Conservation (phyloP, 805 yeast species). For the Brettanomyces sp. region DNA sequence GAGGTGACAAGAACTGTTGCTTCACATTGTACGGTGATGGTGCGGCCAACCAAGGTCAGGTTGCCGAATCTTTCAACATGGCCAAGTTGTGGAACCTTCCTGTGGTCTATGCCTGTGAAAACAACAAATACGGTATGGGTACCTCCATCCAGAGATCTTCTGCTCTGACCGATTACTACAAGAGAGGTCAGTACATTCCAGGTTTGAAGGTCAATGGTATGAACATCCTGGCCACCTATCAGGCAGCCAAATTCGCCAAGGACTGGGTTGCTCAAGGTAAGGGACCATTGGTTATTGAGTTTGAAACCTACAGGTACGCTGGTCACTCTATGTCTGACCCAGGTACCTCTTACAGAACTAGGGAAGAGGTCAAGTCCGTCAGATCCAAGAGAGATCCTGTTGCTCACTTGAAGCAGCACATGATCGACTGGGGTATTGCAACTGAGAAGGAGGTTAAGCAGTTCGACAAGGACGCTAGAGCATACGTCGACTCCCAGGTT, state of each 20-base stretch:
- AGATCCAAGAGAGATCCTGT: conserved; percentile 97
- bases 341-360: conserved; percentile 99
- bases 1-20: conserved; percentile 66
- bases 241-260: conserved; percentile 93
- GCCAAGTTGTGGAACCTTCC: conserved; percentile 98
- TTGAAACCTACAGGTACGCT: conserved; percentile 98
- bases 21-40: conserved; percentile 97
- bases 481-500: conserved; percentile 89
- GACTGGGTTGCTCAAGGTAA: conserved; percentile 91
- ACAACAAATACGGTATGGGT: conserved; percentile 99
- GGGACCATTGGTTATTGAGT: conserved; percentile 94
- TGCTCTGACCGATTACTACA: conserved; percentile 92
- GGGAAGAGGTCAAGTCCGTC: conserved; percentile 99
- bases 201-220: conserved; percentile 98
- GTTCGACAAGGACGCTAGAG: conserved; percentile 93
- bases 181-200: conserved; percentile 99
- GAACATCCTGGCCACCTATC: conserved; percentile 93
- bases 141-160: conserved; percentile 95
- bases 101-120: conserved; percentile 91
- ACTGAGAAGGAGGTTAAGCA: conserved; percentile 91
- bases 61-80: conserved; percentile 96
- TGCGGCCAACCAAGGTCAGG: conserved; percentile 99
- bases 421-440: conserved; percentile 76
- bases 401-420: conserved; percentile 84
- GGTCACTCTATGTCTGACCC: conserved; percentile 99